A percentile compares a stretch with the other conserved stretches of the same genome.
Evolutionary conservation across 2,329 filamentous ascomycete genomes (phyloP).

Genomic region (Trichocomaceae sp.): DNA sequence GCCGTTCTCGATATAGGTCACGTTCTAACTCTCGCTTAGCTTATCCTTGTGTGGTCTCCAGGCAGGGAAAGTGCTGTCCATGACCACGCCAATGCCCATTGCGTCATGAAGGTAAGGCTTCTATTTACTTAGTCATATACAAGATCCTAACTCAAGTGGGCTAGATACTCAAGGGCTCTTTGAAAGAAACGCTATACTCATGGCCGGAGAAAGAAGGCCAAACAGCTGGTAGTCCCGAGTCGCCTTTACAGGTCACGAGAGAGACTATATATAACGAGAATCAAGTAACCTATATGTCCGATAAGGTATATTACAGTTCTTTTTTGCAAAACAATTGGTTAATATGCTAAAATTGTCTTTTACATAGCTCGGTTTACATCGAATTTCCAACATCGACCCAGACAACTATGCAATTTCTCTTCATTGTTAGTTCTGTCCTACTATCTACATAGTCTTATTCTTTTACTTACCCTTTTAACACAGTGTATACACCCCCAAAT

Average conservation of each 20-base stretch:
- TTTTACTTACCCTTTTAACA: conserved; percentile 1
- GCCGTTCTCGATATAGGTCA: not conserved
- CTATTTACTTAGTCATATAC: not conserved
- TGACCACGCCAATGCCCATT: conserved; percentile 83
- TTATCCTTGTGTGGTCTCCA: conserved; percentile 84
- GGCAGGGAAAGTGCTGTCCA: conserved; percentile 79
- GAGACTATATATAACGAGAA: conserved; percentile 64
- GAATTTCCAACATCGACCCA: conserved; percentile 66
- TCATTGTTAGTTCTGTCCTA: conserved; percentile 52
- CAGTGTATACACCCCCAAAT: conserved; percentile 80
- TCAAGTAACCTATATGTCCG: conserved; percentile 79
- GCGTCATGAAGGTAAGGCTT: conserved; percentile 65
- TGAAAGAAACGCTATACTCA: conserved; percentile 75
- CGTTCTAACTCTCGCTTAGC: conserved; percentile 40
- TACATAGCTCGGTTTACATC: conserved; percentile 68
- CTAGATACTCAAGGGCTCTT: conserved; percentile 64
- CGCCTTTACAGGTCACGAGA: conserved; percentile 58
- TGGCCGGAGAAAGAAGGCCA: conserved; percentile 53
- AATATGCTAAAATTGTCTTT: not conserved
- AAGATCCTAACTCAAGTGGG: not conserved
- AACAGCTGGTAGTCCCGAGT: conserved; percentile 37
- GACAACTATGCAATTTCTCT: conserved; percentile 74
- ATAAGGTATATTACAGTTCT: conserved; percentile 44
- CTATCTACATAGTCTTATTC: not conserved
- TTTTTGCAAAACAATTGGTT: not conserved